Percentiles rank a stretch among this genome's conserved stretches.
Conservation (phyloP, 2,329 filamentous ascomycete species). For the Lachnellula subtilissima region DNA sequence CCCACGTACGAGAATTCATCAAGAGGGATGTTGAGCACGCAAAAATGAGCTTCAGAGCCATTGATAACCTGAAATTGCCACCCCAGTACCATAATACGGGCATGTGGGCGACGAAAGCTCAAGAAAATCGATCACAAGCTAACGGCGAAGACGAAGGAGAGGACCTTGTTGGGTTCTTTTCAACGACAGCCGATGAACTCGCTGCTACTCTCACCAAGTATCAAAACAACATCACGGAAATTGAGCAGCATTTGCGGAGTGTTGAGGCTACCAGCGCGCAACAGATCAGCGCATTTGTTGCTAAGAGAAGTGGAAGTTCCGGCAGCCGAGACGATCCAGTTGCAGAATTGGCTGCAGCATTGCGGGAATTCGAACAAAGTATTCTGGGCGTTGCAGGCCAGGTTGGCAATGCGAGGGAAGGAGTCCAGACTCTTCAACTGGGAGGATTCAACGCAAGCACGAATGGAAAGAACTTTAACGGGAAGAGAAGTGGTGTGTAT, state of each 20-base stretch:
- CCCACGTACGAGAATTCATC: conserved; percentile 50
- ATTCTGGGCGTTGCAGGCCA: conserved; percentile 59
- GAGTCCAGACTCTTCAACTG: conserved; percentile 52
- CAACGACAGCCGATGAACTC: conserved; percentile 58
- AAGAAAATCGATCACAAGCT: conserved; percentile 33
- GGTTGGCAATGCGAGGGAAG: conserved; percentile 55
- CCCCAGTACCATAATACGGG: conserved; percentile 42
- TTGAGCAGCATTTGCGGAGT: conserved; percentile 59
- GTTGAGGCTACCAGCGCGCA: conserved; percentile 57
- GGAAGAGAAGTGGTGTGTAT: conserved; percentile 26
- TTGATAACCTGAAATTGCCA: conserved; percentile 71
- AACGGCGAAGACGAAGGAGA: conserved; percentile 47
- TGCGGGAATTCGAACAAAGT: conserved; percentile 61
- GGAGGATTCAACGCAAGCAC: conserved; percentile 32
- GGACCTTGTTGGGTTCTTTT: conserved; percentile 61
- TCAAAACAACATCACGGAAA: conserved; percentile 55
- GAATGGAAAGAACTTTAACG: conserved; percentile 8
- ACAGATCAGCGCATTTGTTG: conserved; percentile 52
- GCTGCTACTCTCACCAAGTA: conserved; percentile 52
- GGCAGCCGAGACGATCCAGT: conserved; percentile 41
- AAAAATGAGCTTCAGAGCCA: conserved; percentile 65
- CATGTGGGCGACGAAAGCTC: conserved; percentile 40
- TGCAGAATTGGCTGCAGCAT: conserved; percentile 51
- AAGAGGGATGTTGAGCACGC: conserved; percentile 66
- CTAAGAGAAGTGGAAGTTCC: conserved; percentile 35